These are phyloP conservation scores for Aurantiochytrium sp. DNA, from an alignment of 108 stramenopile genomes.

Conservation along the genomic window DNA sequence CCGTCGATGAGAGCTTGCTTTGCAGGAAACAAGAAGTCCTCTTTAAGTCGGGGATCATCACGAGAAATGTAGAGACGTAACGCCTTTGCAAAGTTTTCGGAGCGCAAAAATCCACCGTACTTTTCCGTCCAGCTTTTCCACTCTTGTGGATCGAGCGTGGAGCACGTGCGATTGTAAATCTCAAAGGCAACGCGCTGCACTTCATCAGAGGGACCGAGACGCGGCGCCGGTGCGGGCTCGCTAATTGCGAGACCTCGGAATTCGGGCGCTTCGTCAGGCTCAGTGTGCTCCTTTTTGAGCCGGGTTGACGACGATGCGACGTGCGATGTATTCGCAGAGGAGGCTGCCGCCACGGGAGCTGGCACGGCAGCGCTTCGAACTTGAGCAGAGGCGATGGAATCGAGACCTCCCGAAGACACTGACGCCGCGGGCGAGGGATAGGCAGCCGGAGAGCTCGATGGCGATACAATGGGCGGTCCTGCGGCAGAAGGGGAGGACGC, in stretches of 20 bases:
- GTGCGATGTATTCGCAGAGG: too few relatives aligned
- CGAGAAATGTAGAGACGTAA: not conserved
- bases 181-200: not conserved
- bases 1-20: not conserved
- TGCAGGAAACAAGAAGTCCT: not conserved
- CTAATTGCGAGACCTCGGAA: not conserved
- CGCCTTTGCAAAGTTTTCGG: not conserved
- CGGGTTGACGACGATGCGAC: too few relatives aligned
- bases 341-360: too few relatives aligned
- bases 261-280: too few relatives aligned
- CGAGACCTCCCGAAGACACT: too few relatives aligned
- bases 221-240: not conserved
- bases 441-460: too few relatives aligned
- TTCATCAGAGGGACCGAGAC: not conserved
- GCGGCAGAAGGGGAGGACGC: too few relatives aligned
- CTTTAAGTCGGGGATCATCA: not conserved
- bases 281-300: too few relatives aligned
- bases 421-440: too few relatives aligned
- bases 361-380: too few relatives aligned
- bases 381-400: too few relatives aligned
- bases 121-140: not conserved
- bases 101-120: not conserved
- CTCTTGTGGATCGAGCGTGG: not conserved
- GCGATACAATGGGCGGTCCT: too few relatives aligned
- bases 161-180: not conserved